Percentiles rank a stretch among this genome's conserved stretches.
Evolutionary conservation across 352 stramenopile species (phyloP).

Genomic region (Phytopythium helicoides): DNA sequence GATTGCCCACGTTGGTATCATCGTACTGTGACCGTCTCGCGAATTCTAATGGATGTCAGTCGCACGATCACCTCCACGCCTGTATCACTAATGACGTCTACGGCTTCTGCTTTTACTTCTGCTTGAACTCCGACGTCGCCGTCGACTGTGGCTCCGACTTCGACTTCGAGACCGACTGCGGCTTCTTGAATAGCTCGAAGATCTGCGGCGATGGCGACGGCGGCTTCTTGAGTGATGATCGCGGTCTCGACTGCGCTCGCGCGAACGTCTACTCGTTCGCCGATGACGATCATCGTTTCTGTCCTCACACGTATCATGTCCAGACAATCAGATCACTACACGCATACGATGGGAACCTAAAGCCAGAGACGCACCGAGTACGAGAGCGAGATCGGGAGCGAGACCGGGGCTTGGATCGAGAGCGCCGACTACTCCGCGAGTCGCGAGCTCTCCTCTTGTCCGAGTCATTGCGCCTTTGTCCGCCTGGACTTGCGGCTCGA

Average conservation of each 20-base stretch:
- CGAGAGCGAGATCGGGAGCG: constrained; percentile 14
- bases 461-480: neutral
- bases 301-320: neutral
- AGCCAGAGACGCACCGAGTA: constrained; percentile 13
- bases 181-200: constrained; percentile 29
- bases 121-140: constrained; percentile 6
- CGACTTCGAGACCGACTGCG: constrained; percentile 37
- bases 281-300: constrained; percentile 7
- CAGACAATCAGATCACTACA: neutral
- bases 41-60: too few relatives aligned
- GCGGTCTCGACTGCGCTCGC: constrained; percentile 31
- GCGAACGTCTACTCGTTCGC: constrained; percentile 22
- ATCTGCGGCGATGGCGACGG: constrained; percentile 24
- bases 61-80: neutral
- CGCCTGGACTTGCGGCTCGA: neutral
- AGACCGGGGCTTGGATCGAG: neutral
- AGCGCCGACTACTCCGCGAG: neutral
- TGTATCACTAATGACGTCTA: neutral
- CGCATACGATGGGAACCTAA: neutral
- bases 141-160: constrained; percentile 42
- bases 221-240: constrained; percentile 25
- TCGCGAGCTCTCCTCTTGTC: neutral
- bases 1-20: too few relatives aligned
- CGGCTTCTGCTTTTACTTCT: neutral
- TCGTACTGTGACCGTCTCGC: too few relatives aligned